phyloP scores from a whole-genome alignment of 2,329 filamentous ascomycete species.

The Colletotrichum theobromicola region DNA sequence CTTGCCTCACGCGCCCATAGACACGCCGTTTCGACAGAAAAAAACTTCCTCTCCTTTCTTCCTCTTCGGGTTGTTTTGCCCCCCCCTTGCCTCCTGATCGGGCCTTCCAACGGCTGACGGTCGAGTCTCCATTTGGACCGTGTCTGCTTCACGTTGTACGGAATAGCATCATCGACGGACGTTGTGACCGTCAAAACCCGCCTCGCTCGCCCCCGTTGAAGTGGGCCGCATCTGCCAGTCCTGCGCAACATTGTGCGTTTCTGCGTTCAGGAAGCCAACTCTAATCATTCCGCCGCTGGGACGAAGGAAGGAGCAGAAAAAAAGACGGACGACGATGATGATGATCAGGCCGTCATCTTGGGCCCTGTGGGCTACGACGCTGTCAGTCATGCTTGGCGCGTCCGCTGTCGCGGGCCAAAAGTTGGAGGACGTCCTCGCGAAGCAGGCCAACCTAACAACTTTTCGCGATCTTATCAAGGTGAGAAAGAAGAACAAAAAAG shows the following conservation, averaged over 20 bases:
- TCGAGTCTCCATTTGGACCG: neutral
- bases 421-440: slow-evolving; percentile 43
- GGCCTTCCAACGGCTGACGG: neutral
- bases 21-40: neutral
- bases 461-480: slow-evolving; percentile 50
- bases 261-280: neutral
- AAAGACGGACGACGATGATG: neutral
- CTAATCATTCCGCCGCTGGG: neutral
- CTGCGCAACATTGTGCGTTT: neutral
- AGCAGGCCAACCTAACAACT: slow-evolving; percentile 46
- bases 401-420: slow-evolving; percentile 31
- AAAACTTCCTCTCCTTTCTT: neutral
- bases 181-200: neutral
- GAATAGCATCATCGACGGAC: neutral
- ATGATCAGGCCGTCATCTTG: neutral
- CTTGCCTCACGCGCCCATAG: neutral
- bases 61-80: neutral
- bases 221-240: neutral
- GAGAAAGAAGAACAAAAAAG: neutral
- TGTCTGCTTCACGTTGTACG: neutral
- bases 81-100: neutral
- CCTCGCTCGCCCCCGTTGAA: neutral
- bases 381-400: neutral
- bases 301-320: neutral
- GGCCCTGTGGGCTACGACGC: neutral